These are phyloP conservation scores for Alopecurus myosuroides DNA, from an alignment of 176 grass and related monocot genomes.

Conservation along the genomic window DNA sequence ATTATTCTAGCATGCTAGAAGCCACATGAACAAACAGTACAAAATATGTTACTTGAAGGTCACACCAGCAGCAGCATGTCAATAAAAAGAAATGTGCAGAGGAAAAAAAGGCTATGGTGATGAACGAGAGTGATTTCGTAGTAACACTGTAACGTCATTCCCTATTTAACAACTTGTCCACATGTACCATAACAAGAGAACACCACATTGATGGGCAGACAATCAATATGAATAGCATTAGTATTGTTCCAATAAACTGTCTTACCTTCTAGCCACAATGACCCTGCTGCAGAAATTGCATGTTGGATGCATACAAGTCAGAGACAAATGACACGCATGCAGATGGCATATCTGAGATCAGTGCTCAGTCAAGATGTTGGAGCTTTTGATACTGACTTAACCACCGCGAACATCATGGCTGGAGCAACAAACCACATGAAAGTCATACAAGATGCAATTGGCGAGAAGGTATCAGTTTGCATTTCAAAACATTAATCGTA, in stretches of 20 bases:
- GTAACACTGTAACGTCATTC: background rate
- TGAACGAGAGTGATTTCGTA: constrained; percentile 17
- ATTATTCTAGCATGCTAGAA: background rate
- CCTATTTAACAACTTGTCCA: background rate
- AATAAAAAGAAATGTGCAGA: background rate
- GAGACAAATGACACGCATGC: constrained; percentile 55
- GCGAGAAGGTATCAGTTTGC: constrained; percentile 54
- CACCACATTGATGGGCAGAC: background rate
- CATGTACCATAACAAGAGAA: constrained; percentile 17
- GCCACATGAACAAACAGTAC: background rate
- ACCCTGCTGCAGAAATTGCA: constrained; percentile 38
- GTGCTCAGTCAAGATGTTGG: constrained; percentile 60
- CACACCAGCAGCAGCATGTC: background rate
- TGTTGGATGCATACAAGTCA: constrained; percentile 69
- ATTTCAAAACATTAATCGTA: background rate
- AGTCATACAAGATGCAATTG: constrained; percentile 67
- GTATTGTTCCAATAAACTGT: background rate
- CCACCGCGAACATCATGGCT: constrained; percentile 44
- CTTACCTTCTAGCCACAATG: constrained; percentile 3
- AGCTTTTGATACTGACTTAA: constrained; percentile 61
- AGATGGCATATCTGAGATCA: constrained; percentile 47
- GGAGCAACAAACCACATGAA: constrained; percentile 63
- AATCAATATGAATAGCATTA: background rate
- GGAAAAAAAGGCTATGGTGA: background rate
- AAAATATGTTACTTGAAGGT: background rate